These are phyloP conservation scores for Didymella arachidicola DNA, from an alignment of 2,329 filamentous ascomycete genomes.

Conservation along the genomic window DNA sequence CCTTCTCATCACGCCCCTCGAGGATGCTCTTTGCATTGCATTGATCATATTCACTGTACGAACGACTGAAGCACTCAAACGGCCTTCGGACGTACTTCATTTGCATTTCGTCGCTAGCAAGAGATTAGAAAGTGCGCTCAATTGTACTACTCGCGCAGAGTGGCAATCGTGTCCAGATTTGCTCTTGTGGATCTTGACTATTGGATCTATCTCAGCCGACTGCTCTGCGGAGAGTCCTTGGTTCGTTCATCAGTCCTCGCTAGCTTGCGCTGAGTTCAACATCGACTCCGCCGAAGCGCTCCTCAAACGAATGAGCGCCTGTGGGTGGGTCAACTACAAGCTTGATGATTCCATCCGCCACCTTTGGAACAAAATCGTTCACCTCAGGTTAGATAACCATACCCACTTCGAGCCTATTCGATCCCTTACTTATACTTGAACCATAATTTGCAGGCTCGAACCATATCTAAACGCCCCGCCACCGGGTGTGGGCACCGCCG, in stretches of 20 bases:
- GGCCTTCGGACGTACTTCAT: conserved; percentile 33
- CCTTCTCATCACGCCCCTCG: conserved; percentile 37
- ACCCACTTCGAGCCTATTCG: conserved; percentile 32
- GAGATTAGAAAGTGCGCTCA: conserved; percentile 46
- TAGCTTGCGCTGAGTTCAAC: conserved; percentile 45
- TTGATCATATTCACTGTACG: conserved; percentile 49
- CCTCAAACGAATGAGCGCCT: conserved; percentile 43
- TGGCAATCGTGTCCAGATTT: conserved; percentile 47
- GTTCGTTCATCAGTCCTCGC: conserved; percentile 45
- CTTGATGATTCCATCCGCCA: conserved; percentile 42
- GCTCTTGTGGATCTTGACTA: conserved; percentile 49
- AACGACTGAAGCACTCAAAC: conserved; percentile 44
- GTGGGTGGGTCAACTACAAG: conserved; percentile 51
- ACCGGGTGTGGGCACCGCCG: conserved; percentile 25
- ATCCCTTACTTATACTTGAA: conserved; percentile 47
- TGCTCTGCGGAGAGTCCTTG: conserved; percentile 42
- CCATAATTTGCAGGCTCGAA: conserved; percentile 37
- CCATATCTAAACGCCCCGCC: conserved; percentile 32
- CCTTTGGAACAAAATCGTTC: conserved; percentile 43
- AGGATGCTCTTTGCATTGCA: conserved; percentile 48
- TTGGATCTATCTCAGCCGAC: conserved; percentile 47
- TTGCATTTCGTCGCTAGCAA: conserved; percentile 46
- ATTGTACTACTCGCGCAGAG: conserved; percentile 41
- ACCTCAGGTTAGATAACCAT: conserved; percentile 48
- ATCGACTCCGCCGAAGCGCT: conserved; percentile 36